Evolutionary conservation across 768 basidiomycete genomes (phyloP).

Genomic region (Suillus subluteus): DNA sequence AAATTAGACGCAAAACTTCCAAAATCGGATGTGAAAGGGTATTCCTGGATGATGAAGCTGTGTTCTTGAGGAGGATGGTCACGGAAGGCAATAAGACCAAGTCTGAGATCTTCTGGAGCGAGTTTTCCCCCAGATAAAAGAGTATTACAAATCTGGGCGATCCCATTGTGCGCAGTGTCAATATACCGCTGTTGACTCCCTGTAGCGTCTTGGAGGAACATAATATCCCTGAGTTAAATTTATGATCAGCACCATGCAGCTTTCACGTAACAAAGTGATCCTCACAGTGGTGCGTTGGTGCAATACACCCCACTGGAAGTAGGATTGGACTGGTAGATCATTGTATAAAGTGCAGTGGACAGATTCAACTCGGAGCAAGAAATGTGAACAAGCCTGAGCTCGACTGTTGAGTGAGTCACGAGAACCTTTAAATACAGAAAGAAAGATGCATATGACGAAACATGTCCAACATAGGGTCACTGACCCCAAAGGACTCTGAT

Average conservation of each 20-base stretch:
- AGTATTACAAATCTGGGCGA: not conserved
- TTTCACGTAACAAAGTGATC: not conserved
- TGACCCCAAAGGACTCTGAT: no score
- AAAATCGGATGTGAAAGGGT: not conserved
- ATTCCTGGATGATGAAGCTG: not conserved
- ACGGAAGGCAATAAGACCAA: not conserved
- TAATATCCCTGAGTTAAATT: not conserved
- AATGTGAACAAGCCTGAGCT: no score
- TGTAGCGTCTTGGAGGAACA: not conserved
- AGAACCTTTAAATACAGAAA: no score
- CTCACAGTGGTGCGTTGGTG: not conserved
- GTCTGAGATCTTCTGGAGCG: not conserved
- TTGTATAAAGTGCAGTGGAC: no score
- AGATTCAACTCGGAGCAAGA: no score
- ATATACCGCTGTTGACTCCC: not conserved
- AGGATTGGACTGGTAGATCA: no score
- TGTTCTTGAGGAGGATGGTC: not conserved
- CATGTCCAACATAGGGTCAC: not conserved
- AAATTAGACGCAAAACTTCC: not conserved
- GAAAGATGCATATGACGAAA: not conserved
- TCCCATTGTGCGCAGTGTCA: not conserved
- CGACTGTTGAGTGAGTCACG: no score
- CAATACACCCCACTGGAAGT: not conserved
- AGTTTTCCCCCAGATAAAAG: not conserved
- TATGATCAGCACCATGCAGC: not conserved